Evolutionary conservation across 306 rosid species (phyloP).

Genomic region (Benincasa hispida): DNA sequence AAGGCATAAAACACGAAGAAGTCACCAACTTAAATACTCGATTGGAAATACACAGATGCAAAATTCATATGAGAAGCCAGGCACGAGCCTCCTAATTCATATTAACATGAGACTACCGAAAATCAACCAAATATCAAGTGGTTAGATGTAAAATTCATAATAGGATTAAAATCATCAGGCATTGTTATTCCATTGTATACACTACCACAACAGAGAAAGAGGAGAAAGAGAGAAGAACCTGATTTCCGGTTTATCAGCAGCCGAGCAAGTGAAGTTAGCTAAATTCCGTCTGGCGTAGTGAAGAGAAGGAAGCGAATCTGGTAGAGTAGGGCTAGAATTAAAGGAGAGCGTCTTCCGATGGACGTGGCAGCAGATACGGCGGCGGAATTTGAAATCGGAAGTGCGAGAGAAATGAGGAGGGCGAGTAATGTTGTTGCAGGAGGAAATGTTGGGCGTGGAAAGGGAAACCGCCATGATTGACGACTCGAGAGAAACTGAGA

Average conservation of each 20-base stretch:
- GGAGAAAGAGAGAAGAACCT: slow-evolving; percentile 55
- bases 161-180: not conserved
- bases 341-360: slow-evolving; percentile 3
- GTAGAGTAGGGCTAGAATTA: not conserved
- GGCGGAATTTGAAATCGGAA: not conserved
- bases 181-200: not conserved
- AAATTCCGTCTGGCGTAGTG: slow-evolving; percentile 4
- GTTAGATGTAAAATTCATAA: not conserved
- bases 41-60: not conserved
- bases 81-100: not conserved
- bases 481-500: not conserved
- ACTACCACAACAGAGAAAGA: not conserved
- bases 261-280: slow-evolving; percentile 33
- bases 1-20: not conserved
- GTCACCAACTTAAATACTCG: not conserved
- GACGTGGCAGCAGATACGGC: not conserved
- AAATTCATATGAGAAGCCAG: not conserved
- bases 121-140: not conserved
- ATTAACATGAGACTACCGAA: not conserved
- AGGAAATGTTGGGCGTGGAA: not conserved
- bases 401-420: not conserved
- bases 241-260: slow-evolving; percentile 65
- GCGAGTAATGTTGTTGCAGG: not conserved
- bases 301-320: slow-evolving; percentile 1
- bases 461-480: not conserved